Evolutionary conservation across 768 basidiomycete species (phyloP), one percentile per base, ranked within the genome.

Genomic region (Wakefieldia striispora): DNA sequence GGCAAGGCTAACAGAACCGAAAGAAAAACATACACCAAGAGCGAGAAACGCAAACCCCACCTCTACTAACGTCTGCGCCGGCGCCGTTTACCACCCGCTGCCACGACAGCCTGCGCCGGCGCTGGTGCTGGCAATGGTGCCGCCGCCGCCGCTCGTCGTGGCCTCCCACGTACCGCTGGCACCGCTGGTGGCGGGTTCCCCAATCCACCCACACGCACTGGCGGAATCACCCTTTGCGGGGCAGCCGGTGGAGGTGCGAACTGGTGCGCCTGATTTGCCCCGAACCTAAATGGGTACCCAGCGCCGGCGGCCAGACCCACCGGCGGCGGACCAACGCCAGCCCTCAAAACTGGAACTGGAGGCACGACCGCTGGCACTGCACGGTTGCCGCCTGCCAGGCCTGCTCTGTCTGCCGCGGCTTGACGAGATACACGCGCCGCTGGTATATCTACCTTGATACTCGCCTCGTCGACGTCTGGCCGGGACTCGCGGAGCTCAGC

Each of bases 391-490:
- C 27, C 31, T 12, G 31, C 31, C 13, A 13, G 31, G 13, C 31
- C 31, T 31, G 31, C 31, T 13, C 3, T 1, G 13, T 31, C 14
- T 12, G 13, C 33, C 14, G 33, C 33, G 33, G 14, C 33, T 33
- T 33, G 33, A 33, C 33, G 33, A 6, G 33, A 14, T 42, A 43
- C 45, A 21, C 10, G 39, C 20, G 44, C 46, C 21, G 61, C 62
- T 0, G 84, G 88, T 4, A 84, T 56, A 41, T 90, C 90, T 31
- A 91, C 77, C 54, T 81, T 77, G 60, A 92, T 71, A 23, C 73
- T 75, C 16, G 76, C 70, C 16, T 81, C 79, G 35, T 80, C 74
- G 20, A 82, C 73, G 19, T 91, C 84, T 0, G 88, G 88, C 39
- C 88, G 75, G 4, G 75, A 68, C 23, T 66, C 67, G 55, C 78